These are phyloP conservation scores for Asterochloris erici DNA, from an alignment of 139 green algal species.

Conservation along the genomic window DNA sequence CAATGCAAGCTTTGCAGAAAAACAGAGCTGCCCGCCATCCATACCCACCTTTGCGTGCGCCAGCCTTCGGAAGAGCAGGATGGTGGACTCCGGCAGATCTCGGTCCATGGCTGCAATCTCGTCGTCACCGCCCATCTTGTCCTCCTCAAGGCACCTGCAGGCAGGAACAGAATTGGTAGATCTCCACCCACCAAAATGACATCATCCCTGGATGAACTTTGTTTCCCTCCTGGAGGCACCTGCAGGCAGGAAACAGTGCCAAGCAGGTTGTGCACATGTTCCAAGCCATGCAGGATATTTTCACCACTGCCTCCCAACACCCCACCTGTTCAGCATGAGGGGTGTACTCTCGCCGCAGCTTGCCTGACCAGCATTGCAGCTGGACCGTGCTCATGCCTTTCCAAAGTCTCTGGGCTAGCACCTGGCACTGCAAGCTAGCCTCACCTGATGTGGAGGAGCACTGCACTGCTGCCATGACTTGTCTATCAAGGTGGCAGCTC, in stretches of 20 bases:
- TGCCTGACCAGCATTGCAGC: too few relatives aligned
- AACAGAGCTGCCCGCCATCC: too few relatives aligned
- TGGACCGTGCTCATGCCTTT: too few relatives aligned
- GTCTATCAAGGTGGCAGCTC: too few relatives aligned
- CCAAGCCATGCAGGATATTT: not conserved
- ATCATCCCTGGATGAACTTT: not conserved
- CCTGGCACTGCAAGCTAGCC: too few relatives aligned
- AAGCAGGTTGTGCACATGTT: conserved; percentile 19
- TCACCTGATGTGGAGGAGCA: too few relatives aligned
- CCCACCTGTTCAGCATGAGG: too few relatives aligned
- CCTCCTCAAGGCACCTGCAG: conserved; percentile 20
- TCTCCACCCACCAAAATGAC: not conserved
- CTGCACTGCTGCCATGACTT: too few relatives aligned
- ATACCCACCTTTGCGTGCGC: conserved; percentile 53
- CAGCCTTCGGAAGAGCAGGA: conserved; percentile 74
- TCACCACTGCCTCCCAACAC: too few relatives aligned
- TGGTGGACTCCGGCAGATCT: conserved; percentile 67
- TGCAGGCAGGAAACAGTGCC: not conserved
- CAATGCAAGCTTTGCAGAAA: too few relatives aligned
- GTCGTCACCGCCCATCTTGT: conserved; percentile 39
- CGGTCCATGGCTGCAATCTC: conserved; percentile 59
- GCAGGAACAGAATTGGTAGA: not conserved
- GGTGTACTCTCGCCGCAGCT: too few relatives aligned
- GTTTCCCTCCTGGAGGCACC: not conserved
- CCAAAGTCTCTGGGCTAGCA: too few relatives aligned